phyloP scores from a whole-genome alignment of 202 grass and related monocot genomes.

The Bolboschoenoplectus hybrid region DNA sequence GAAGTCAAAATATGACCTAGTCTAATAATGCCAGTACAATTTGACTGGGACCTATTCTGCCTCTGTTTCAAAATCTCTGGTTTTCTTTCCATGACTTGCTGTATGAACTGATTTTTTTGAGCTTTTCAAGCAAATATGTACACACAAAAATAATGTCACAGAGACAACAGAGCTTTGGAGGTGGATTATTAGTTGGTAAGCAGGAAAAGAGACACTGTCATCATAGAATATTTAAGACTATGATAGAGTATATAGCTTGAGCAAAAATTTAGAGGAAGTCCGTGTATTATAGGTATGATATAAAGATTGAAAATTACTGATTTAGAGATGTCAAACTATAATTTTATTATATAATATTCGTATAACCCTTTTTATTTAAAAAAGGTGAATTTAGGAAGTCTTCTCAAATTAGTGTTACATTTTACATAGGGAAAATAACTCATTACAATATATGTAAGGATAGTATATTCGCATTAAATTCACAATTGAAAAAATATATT shows the following conservation, averaged over 20 bases:
- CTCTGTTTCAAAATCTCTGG: conserved; percentile 11
- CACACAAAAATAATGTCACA: no score
- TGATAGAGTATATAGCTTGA: neutral
- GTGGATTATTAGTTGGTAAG: neutral
- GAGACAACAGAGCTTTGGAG: no score
- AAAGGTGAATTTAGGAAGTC: no score
- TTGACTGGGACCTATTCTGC: conserved; percentile 22
- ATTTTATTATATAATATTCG: neutral
- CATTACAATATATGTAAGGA: no score
- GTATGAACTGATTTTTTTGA: neutral
- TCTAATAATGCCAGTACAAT: conserved; percentile 8
- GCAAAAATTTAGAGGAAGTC: neutral
- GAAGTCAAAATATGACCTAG: conserved; percentile 42
- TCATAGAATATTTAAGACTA: no score
- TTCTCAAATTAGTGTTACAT: no score
- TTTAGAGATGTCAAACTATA: neutral
- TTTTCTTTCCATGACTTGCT: neutral
- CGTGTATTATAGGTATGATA: no score
- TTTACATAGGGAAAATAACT: no score
- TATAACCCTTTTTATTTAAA: no score
- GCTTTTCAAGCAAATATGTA: neutral
- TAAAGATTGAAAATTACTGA: neutral
- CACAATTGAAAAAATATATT: neutral
- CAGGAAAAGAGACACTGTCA: neutral
- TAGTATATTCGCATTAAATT: neutral